Percentiles rank a stretch among this genome's conserved stretches.
Evolutionary conservation across 1,139 yeast genomes (phyloP).

Genomic region (Debaryomyces coudertii): DNA sequence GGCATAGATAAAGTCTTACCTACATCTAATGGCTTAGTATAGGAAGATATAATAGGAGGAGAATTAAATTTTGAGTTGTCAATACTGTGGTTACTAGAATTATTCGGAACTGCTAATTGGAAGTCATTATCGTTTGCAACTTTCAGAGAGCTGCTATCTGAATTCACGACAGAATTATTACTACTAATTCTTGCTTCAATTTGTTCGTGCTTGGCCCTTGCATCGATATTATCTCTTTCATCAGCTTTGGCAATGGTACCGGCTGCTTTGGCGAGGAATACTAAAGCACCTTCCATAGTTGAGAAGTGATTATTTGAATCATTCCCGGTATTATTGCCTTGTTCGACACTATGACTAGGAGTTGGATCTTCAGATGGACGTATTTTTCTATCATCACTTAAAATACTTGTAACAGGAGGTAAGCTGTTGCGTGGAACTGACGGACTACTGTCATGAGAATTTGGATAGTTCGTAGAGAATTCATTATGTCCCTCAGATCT

Average conservation of each 20-base stretch:
- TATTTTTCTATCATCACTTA: conserved; percentile 1
- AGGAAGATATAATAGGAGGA: conserved; percentile 18
- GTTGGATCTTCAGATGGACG: background rate
- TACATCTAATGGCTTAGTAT: conserved; percentile 17
- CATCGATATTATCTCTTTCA: conserved; percentile 68
- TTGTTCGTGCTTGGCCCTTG: conserved; percentile 55
- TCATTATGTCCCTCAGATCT: conserved; percentile 11
- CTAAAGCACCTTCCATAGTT: conserved; percentile 68
- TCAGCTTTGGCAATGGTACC: conserved; percentile 72
- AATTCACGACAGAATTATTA: conserved; percentile 4
- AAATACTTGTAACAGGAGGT: conserved; percentile 9
- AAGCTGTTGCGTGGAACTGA: background rate
- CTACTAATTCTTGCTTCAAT: conserved; percentile 31
- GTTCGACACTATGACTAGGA: background rate
- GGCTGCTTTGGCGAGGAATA: conserved; percentile 74
- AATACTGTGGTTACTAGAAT: background rate
- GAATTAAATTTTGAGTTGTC: conserved; percentile 1
- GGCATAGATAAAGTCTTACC: conserved; percentile 24
- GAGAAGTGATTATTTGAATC: conserved; percentile 31
- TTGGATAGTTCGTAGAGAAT: background rate
- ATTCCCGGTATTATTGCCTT: conserved; percentile 1
- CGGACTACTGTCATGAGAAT: background rate
- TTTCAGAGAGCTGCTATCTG: conserved; percentile 1
- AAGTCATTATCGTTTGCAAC: background rate
- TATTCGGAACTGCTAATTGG: background rate